phyloP scores from a whole-genome alignment of 2,329 filamentous ascomycete species.

The Beauveria bassiana region DNA sequence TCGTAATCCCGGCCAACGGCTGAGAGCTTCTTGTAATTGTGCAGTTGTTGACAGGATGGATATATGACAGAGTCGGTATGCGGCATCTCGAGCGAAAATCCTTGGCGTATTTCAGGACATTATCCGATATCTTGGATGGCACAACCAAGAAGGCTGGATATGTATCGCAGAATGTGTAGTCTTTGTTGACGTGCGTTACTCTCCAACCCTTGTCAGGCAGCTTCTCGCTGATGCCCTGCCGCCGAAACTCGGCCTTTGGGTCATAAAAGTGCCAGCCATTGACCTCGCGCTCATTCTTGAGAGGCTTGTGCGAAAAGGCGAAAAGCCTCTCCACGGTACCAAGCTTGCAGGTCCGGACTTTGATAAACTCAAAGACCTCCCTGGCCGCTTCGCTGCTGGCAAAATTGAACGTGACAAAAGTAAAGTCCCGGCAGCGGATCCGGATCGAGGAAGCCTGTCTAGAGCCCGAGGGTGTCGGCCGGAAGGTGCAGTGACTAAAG shows the following conservation, averaged over 20 bases:
- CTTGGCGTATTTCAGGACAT: slow-evolving; percentile 86
- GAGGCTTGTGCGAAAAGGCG: slow-evolving; percentile 77
- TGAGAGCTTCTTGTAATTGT: slow-evolving; percentile 94
- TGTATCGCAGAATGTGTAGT: slow-evolving; percentile 86
- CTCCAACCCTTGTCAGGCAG: slow-evolving; percentile 76
- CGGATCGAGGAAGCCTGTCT: slow-evolving; percentile 74
- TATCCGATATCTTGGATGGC: slow-evolving; percentile 88
- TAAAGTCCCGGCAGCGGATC: slow-evolving; percentile 87
- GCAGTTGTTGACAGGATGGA: slow-evolving; percentile 95
- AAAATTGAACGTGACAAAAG: slow-evolving; percentile 88
- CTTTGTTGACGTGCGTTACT: slow-evolving; percentile 79
- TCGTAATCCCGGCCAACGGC: slow-evolving; percentile 75
- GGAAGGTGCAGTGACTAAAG: slow-evolving; percentile 71
- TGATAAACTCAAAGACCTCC: slow-evolving; percentile 83
- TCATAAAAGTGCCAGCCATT: slow-evolving; percentile 84
- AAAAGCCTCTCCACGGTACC: slow-evolving; percentile 82
- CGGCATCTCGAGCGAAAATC: slow-evolving; percentile 82
- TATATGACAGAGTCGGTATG: slow-evolving; percentile 83
- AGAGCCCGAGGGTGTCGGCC: slow-evolving; percentile 62
- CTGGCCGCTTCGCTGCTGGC: slow-evolving; percentile 63
- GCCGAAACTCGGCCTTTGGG: slow-evolving; percentile 72
- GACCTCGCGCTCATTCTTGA: slow-evolving; percentile 62
- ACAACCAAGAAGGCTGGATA: slow-evolving; percentile 83
- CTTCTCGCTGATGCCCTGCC: slow-evolving; percentile 81
- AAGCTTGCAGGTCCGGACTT: slow-evolving; percentile 69